These are phyloP conservation scores for Papiliotrema terrestris DNA, from an alignment of 1,284 basidiomycete genomes.

Conservation along the genomic window DNA sequence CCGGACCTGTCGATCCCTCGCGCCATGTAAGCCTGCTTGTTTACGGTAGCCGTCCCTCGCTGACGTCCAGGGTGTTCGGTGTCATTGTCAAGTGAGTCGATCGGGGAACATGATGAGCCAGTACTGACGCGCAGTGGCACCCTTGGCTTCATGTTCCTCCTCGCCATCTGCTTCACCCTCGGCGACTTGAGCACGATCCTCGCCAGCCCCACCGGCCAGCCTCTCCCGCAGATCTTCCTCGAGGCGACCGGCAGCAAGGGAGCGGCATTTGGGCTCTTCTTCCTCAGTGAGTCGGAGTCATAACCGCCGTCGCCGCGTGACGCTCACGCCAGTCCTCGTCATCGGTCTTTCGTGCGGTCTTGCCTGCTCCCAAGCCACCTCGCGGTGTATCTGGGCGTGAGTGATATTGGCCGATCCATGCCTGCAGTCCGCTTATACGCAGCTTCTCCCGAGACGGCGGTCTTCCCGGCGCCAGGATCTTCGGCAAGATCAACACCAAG, in stretches of 20 bases:
- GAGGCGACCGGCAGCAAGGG: slow-evolving; percentile 45
- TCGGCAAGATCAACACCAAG: slow-evolving; percentile 42
- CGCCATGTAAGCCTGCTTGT: slow-evolving; percentile 40
- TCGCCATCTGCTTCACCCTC: slow-evolving; percentile 51
- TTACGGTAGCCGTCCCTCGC: slow-evolving; percentile 15
- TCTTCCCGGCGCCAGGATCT: slow-evolving; percentile 45
- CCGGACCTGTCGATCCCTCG: slow-evolving; percentile 42
- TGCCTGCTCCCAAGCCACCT: slow-evolving; percentile 42
- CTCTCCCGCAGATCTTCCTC: slow-evolving; percentile 48
- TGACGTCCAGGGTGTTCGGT: slow-evolving; percentile 20
- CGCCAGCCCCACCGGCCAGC: slow-evolving; percentile 47
- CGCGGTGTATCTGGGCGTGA: slow-evolving; percentile 39
- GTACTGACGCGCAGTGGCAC: slow-evolving; percentile 16
- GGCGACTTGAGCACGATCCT: slow-evolving; percentile 46
- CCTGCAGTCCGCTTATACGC: slow-evolving; percentile 3
- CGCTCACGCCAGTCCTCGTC: slow-evolving; percentile 36
- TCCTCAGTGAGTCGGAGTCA: slow-evolving; percentile 22
- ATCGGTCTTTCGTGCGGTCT: slow-evolving; percentile 48
- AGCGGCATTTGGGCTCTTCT: slow-evolving; percentile 50
- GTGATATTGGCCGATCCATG: neutral
- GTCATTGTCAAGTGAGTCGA: slow-evolving; percentile 23
- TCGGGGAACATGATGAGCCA: neutral
- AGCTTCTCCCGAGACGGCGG: slow-evolving; percentile 51
- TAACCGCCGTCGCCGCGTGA: neutral
- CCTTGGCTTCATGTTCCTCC: slow-evolving; percentile 40